These are phyloP conservation scores for Avena insularis DNA, from an alignment of 176 grass and related monocot species.

Conservation along the genomic window DNA sequence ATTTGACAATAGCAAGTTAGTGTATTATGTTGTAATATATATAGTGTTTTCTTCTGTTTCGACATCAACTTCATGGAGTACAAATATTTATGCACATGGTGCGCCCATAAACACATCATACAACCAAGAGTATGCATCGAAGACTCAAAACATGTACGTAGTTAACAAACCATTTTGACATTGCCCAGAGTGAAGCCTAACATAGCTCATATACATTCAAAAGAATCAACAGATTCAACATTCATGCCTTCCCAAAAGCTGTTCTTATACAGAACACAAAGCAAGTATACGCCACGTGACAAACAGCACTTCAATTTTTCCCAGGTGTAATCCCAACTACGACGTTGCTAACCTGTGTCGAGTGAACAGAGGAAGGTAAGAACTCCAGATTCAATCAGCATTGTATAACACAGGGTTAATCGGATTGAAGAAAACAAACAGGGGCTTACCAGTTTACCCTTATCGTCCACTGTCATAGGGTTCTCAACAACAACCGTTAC, in stretches of 20 bases:
- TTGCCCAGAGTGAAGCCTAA: not conserved
- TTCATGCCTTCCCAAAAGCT: constrained; percentile 32
- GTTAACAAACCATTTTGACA: constrained; percentile 7
- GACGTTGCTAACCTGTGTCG: constrained; percentile 84
- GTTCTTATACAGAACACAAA: constrained; percentile 41
- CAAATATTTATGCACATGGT: not conserved
- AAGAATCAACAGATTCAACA: constrained; percentile 38
- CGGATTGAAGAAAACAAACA: constrained; percentile 2
- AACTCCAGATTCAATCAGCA: not conserved
- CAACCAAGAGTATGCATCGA: constrained; percentile 2
- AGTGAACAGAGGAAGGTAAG: not conserved
- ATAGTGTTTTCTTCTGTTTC: not conserved
- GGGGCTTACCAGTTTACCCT: constrained; percentile 84
- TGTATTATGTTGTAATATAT: too few species aligned
- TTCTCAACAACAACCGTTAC: constrained; percentile 97
- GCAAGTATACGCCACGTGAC: not conserved
- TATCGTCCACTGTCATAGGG: constrained; percentile 86
- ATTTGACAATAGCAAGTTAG: too few species aligned
- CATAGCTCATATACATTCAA: constrained; percentile 41
- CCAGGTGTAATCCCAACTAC: constrained; percentile 87
- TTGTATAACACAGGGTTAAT: not conserved
- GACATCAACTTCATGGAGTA: not conserved
- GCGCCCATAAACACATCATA: not conserved
- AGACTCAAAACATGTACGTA: not conserved
- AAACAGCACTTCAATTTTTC: constrained; percentile 57